phyloP scores from a whole-genome alignment of 805 yeast species.

The Kregervanrija fluxuum region DNA sequence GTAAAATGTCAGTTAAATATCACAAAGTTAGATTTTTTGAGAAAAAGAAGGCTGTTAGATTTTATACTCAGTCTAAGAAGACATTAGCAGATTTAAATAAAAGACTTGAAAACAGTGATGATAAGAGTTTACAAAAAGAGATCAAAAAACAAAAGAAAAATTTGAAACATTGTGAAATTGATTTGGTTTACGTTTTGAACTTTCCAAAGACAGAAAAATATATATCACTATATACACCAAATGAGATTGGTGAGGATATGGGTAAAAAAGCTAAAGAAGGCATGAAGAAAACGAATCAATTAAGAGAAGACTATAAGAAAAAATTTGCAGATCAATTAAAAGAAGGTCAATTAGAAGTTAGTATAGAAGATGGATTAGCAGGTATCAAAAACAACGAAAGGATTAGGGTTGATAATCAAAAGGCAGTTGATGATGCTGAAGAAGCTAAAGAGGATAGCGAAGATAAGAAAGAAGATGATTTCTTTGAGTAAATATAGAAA shows the following conservation, averaged over 20 bases:
- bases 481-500: constrained; percentile 22
- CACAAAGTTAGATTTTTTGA: constrained; percentile 94
- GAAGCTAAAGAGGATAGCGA: constrained; percentile 8
- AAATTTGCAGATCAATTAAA: constrained; percentile 45
- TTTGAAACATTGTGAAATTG: constrained; percentile 53
- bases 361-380: constrained; percentile 37
- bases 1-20: constrained; percentile 55
- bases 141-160: constrained; percentile 37
- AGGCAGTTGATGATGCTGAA: constrained; percentile 15
- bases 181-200: constrained; percentile 65
- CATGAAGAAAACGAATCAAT: constrained; percentile 35
- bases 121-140: constrained; percentile 21
- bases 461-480: constrained; percentile 26
- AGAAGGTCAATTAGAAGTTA: constrained; percentile 46
- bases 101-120: constrained; percentile 2
- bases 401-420: constrained; percentile 5
- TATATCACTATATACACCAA: constrained; percentile 63
- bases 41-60: constrained; percentile 73
- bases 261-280: constrained; percentile 35
- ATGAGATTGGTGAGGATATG: constrained; percentile 25
- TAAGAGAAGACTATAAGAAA: constrained; percentile 40
- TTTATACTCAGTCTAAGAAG: constrained; percentile 46
- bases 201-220: constrained; percentile 80
- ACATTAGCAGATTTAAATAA: constrained; percentile 30
- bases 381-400: constrained; percentile 22